A percentile compares a stretch with the other conserved stretches of the same genome.
These are phyloP conservation scores for Helianthus tuberosus DNA, from an alignment of 129 eudicot species.

Conservation along the genomic window DNA sequence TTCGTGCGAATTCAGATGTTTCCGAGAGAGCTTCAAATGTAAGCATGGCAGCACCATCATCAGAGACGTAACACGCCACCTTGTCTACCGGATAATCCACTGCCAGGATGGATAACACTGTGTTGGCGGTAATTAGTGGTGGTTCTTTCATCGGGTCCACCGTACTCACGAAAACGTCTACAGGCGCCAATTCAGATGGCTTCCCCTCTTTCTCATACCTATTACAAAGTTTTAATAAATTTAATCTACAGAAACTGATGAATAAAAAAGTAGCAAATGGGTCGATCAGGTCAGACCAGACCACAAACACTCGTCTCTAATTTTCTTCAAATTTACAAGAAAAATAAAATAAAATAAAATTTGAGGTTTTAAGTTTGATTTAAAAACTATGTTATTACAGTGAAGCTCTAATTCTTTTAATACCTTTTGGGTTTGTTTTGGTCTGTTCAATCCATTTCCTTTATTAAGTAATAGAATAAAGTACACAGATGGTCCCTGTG, in stretches of 20 bases:
- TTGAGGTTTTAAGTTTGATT: not conserved
- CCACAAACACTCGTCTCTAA: not conserved
- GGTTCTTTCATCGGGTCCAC: slow-evolving; percentile 95
- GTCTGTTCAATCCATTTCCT: not conserved
- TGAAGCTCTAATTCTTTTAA: not conserved
- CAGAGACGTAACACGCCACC: slow-evolving; percentile 95
- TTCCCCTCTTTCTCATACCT: slow-evolving; percentile 99
- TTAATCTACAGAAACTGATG: not conserved
- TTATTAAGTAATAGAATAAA: too few relatives aligned
- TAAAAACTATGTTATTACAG: not conserved
- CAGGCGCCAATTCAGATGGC: slow-evolving; percentile 79
- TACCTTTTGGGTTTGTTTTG: slow-evolving; percentile 2
- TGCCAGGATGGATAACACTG: slow-evolving; percentile 94
- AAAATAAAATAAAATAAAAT: not conserved
- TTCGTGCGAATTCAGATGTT: slow-evolving; percentile 88
- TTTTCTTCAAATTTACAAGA: not conserved
- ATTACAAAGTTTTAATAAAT: not conserved
- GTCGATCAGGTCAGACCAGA: not conserved
- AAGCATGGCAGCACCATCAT: slow-evolving; percentile 99
- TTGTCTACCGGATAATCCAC: slow-evolving; percentile 94
- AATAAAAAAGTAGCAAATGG: not conserved
- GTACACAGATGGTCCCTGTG: too few relatives aligned
- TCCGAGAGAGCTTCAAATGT: slow-evolving; percentile 95
- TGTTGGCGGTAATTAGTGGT: slow-evolving; percentile 92
- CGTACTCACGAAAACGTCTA: slow-evolving; percentile 84